These are phyloP conservation scores for Fusarium agapanthi DNA, from an alignment of 2,329 filamentous ascomycete species.

Conservation along the genomic window DNA sequence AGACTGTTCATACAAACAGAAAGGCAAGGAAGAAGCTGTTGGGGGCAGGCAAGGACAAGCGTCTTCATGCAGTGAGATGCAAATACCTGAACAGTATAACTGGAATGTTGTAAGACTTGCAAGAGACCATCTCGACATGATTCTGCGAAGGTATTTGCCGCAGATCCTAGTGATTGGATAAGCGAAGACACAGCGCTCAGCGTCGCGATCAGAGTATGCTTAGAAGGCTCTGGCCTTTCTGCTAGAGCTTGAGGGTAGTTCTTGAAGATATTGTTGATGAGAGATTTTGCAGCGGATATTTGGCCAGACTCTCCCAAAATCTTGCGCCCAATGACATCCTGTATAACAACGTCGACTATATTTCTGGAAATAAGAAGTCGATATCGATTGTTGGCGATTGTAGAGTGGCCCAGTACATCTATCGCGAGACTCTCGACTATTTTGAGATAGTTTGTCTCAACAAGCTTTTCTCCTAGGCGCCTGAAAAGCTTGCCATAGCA, in stretches of 20 bases:
- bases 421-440: slow-evolving; percentile 83
- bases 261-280: slow-evolving; percentile 90
- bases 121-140: slow-evolving; percentile 85
- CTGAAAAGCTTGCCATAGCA: slow-evolving; percentile 87
- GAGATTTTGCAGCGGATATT: slow-evolving; percentile 78
- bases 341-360: slow-evolving; percentile 84
- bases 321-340: slow-evolving; percentile 81
- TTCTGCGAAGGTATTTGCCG: slow-evolving; percentile 81
- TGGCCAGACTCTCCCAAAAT: slow-evolving; percentile 92
- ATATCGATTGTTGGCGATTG: slow-evolving; percentile 85
- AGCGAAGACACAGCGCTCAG: slow-evolving; percentile 83
- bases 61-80: slow-evolving; percentile 85
- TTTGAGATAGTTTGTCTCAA: slow-evolving; percentile 82
- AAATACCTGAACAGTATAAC: slow-evolving; percentile 94
- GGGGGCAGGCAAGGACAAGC: slow-evolving; percentile 89
- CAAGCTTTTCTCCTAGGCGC: slow-evolving; percentile 80
- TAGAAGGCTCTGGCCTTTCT: slow-evolving; percentile 87
- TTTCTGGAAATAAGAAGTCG: slow-evolving; percentile 84
- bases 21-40: slow-evolving; percentile 88
- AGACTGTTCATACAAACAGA: slow-evolving; percentile 98
- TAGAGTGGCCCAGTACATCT: slow-evolving; percentile 80
- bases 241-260: slow-evolving; percentile 92
- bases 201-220: slow-evolving; percentile 82
- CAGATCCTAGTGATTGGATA: slow-evolving; percentile 82
- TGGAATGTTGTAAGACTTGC: slow-evolving; percentile 92